These are phyloP conservation scores for Suillus subluteus DNA, from an alignment of 768 basidiomycete genomes.

Conservation along the genomic window DNA sequence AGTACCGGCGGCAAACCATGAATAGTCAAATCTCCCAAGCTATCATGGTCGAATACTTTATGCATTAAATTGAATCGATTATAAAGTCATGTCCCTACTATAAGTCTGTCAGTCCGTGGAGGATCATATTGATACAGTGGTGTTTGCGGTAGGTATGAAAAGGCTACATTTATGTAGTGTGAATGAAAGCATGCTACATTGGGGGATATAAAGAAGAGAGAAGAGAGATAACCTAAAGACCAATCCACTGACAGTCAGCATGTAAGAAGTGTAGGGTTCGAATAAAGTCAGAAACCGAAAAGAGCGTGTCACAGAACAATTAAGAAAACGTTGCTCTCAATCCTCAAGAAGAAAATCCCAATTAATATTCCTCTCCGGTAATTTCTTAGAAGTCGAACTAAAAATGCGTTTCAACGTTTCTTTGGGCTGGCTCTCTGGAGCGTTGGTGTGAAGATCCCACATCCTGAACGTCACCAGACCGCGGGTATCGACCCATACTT, in stretches of 20 bases:
- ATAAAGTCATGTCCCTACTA: background rate
- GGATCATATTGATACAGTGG: slow-evolving; percentile 9
- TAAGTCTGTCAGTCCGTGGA: background rate
- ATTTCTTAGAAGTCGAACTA: slow-evolving; percentile 53
- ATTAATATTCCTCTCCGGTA: slow-evolving; percentile 58
- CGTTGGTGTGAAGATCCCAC: slow-evolving; percentile 75
- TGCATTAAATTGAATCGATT: background rate
- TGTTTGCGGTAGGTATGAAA: slow-evolving; percentile 3
- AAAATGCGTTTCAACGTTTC: slow-evolving; percentile 70
- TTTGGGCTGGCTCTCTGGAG: slow-evolving; percentile 63
- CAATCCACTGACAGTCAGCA: background rate
- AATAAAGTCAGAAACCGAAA: slow-evolving; percentile 19
- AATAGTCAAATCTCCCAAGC: background rate
- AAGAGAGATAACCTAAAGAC: background rate
- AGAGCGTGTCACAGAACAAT: slow-evolving; percentile 11
- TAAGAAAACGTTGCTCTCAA: slow-evolving; percentile 30
- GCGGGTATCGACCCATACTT: slow-evolving; percentile 62
- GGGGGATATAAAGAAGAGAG: background rate
- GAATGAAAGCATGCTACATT: slow-evolving; percentile 15
- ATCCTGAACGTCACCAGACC: slow-evolving; percentile 72
- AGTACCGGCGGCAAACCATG: background rate
- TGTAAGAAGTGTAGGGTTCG: slow-evolving; percentile 8
- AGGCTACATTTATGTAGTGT: slow-evolving; percentile 16
- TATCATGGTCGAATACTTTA: background rate
- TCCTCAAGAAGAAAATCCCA: slow-evolving; percentile 84